Evolutionary conservation across 208 protist species (phyloP), one percentile per base, ranked within the genome.

Genomic region (Porcisia deanei): DNA sequence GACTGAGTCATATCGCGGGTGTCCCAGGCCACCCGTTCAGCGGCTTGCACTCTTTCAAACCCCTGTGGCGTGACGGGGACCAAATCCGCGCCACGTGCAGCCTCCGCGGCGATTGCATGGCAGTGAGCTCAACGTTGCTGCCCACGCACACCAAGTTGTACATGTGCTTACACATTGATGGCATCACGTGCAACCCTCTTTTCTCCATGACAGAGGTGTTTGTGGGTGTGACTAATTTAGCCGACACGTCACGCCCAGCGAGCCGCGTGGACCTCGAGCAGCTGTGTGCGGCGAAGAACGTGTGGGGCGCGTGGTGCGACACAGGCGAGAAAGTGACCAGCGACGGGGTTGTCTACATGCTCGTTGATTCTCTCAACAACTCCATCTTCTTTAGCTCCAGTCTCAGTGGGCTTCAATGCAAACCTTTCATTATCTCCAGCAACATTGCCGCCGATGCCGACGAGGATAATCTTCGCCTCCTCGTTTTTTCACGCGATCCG

Each of bases 301-400:
- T 90, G 53, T 95, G 93, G 88, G 93, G 93, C 1, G 86, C 89
- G 59, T 97, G 93, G 93, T 95, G 87, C 76, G 91, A 96, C 75
- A 74, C 78, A 4, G 78, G 75, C 43, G 82, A 87, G 47, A 93
- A 91, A 74, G 83, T 90, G 41, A 83, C 77, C 39, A 34, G 68
- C 25, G 76, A 81, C 49, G 85, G 85, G n/a, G 71, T 57, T 8
- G 69, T 97, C 7, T 91, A 86, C 64, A 61, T 95, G 53, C 71
- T 93, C 22, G 81, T 97, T 39, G 91, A 97, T 72, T 85, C 82
- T 58, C 79, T 86, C 16, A 83, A 84, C 52, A 86, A 83, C 68
- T 76, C 75, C 37, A 63, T 97, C 16, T 83, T 84, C 73, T 79
- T 96, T 59, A 96, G 91, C 75, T 87, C 86, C 22, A 88, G 88